These are phyloP conservation scores for Tuber aestivum DNA, from an alignment of 495 filamentous ascomycete genomes.

Conservation along the genomic window DNA sequence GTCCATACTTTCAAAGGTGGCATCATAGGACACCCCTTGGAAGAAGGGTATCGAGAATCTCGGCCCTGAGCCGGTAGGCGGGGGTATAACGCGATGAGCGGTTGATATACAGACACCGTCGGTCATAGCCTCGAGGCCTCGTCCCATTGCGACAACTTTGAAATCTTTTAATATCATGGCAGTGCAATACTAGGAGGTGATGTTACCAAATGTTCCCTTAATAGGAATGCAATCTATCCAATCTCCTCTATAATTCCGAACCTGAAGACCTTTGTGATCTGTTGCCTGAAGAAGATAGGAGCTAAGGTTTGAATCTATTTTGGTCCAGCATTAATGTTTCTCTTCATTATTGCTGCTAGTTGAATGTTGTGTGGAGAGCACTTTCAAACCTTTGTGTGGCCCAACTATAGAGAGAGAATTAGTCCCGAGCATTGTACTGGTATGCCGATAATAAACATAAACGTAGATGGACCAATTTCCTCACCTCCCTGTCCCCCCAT, in stretches of 20 bases:
- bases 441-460: neutral
- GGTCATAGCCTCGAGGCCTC: slow-evolving; percentile 85
- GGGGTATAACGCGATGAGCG: slow-evolving; percentile 73
- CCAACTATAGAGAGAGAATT: slow-evolving; percentile 44
- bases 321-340: slow-evolving; percentile 5
- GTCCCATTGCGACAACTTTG: slow-evolving; percentile 81
- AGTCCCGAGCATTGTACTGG: slow-evolving; percentile 7
- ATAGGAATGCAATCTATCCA: slow-evolving; percentile 76
- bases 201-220: slow-evolving; percentile 48
- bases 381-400: slow-evolving; percentile 62
- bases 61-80: slow-evolving; percentile 59
- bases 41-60: slow-evolving; percentile 87
- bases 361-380: neutral
- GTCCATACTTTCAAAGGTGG: slow-evolving; percentile 66
- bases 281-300: slow-evolving; percentile 82
- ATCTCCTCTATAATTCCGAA: slow-evolving; percentile 72
- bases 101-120: slow-evolving; percentile 79
- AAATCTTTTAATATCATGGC: slow-evolving; percentile 8
- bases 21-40: slow-evolving; percentile 78
- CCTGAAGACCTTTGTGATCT: slow-evolving; percentile 74
- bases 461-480: slow-evolving; percentile 1
- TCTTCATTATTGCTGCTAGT: neutral
- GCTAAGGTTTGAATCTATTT: slow-evolving; percentile 69
- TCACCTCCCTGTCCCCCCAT: slow-evolving; percentile 18
- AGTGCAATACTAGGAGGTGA: neutral